Conservation (phyloP, 2,329 filamentous ascomycete species). For the Chaetomiaceae sp. region DNA sequence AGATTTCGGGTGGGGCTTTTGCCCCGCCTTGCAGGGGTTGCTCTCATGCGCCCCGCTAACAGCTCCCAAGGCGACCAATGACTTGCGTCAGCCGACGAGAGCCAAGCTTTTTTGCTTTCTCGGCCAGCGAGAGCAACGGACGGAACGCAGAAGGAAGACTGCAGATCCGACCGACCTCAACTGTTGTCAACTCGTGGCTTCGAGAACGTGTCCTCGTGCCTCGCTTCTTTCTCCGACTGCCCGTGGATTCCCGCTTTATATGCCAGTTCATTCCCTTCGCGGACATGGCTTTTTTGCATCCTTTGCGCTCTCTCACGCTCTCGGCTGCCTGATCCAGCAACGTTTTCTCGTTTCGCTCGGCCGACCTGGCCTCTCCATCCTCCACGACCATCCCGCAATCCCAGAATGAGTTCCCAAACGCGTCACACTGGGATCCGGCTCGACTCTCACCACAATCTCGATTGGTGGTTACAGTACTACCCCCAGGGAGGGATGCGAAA, state of each 20-base stretch:
- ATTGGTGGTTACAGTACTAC: slow-evolving; percentile 22
- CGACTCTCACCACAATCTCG: slow-evolving; percentile 26
- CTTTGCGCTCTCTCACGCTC: slow-evolving; percentile 5
- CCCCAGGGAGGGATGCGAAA: slow-evolving; percentile 28
- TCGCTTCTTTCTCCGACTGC: not conserved
- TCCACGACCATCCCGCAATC: not conserved
- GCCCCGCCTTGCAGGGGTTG: slow-evolving; percentile 1
- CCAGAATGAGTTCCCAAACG: slow-evolving; percentile 38
- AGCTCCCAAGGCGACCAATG: slow-evolving; percentile 10
- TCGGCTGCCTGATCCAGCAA: slow-evolving; percentile 12
- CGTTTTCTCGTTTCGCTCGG: not conserved
- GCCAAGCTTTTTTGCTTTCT: slow-evolving; percentile 7
- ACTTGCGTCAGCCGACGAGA: not conserved
- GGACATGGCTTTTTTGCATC: slow-evolving; percentile 17
- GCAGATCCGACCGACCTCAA: too few species aligned
- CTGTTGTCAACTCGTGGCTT: not conserved
- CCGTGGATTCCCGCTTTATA: not conserved
- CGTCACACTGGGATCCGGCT: slow-evolving; percentile 28
- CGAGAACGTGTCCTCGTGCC: not conserved
- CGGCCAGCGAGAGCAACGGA: too few species aligned
- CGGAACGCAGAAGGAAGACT: too few species aligned
- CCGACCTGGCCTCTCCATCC: not conserved
- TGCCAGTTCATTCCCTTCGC: not conserved
- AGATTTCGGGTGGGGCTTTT: not conserved
- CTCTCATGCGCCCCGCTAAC: too few species aligned